phyloP scores from a whole-genome alignment of 2,329 filamentous ascomycete species.

The Fonsecaea pedrosoi region DNA sequence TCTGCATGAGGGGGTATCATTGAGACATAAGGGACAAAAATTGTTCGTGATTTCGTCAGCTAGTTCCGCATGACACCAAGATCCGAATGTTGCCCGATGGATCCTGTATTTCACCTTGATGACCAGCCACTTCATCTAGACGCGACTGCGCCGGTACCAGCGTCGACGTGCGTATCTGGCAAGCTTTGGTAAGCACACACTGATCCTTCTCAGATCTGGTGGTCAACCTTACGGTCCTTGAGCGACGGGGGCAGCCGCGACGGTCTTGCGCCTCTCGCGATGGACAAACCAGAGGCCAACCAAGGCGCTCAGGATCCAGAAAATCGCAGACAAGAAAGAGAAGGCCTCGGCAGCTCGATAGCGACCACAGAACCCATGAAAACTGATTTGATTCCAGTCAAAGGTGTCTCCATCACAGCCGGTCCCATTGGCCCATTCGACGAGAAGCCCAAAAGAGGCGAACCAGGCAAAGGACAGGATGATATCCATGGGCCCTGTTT shows the following conservation, averaged over 20 bases:
- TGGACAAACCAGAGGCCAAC: slow-evolving; percentile 49
- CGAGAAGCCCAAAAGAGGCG: slow-evolving; percentile 69
- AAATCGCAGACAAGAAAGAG: slow-evolving; percentile 71
- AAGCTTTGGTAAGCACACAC: slow-evolving; percentile 16
- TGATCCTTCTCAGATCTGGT: background rate
- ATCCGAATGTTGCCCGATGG: slow-evolving; percentile 6
- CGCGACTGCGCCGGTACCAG: slow-evolving; percentile 30
- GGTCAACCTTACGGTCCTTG: slow-evolving; percentile 26
- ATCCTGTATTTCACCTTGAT: background rate
- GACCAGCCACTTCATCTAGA: slow-evolving; percentile 12
- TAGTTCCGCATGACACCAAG: background rate
- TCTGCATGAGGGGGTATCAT: slow-evolving; percentile 21
- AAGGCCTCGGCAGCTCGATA: slow-evolving; percentile 77
- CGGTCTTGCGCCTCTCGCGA: slow-evolving; percentile 34
- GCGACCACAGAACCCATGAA: slow-evolving; percentile 64
- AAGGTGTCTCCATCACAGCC: slow-evolving; percentile 54
- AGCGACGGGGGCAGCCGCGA: slow-evolving; percentile 14
- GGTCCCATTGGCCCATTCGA: slow-evolving; percentile 58
- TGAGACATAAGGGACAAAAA: slow-evolving; percentile 3
- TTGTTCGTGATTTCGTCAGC: background rate
- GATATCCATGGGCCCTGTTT: slow-evolving; percentile 65
- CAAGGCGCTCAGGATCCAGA: slow-evolving; percentile 71
- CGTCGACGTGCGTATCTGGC: slow-evolving; percentile 24
- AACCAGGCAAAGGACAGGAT: slow-evolving; percentile 75
- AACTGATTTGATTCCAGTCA: slow-evolving; percentile 63